Evolutionary conservation across 352 stramenopile genomes (phyloP), one percentile per base, ranked within the genome.

Genomic region (Thraustochytrium striatum): DNA sequence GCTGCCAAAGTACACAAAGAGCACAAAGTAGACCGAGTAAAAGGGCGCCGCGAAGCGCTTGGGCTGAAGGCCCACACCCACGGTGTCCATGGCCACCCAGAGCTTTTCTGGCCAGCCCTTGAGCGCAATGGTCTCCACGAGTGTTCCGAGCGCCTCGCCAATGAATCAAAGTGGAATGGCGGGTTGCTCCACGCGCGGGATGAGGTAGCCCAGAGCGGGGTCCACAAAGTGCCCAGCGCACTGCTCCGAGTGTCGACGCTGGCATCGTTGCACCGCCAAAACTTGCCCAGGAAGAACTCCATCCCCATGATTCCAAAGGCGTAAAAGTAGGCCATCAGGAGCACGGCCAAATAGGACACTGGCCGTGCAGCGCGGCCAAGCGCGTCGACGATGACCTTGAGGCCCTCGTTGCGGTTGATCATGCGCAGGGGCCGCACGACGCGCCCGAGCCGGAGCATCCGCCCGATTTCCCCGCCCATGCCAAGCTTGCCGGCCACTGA

Each of bases 131-230:
- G 93, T 73, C 53, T 90, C 89, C n/a, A 93, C 82, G 30, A 93
- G 88, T 0, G 88, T 91, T 3, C 85, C 83, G 83, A 94, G 91
- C 11, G 90, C 88, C 1, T 85, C 88, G 7, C 83, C 83, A n/a
- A 94, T 91, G 90, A 88, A 79, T 94, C 89, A 61, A 94, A 94
- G 65, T 28, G 92, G 88, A 70, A 93, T 86, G 2, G 87, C 87
- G 0, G 88, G 72, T 92, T 90, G 16, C 86, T 87, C 89, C 89
- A 94, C 88, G 25, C 89, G 85, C 62, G 89, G 89, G 30, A 86
- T 86, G 9, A 94, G 80, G 2, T 92, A 82, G 0, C 85, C 84
- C 0, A 83, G 87, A 72, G 85, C 84, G 19, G 82, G 68, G 58
- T 87, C 90, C 69, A 84, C 85, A 75, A 89, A 94, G 13, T 92